Base-by-base conservation (phyloP, 495 filamentous ascomycete genomes). In the Durotheca rogersii region DNA sequence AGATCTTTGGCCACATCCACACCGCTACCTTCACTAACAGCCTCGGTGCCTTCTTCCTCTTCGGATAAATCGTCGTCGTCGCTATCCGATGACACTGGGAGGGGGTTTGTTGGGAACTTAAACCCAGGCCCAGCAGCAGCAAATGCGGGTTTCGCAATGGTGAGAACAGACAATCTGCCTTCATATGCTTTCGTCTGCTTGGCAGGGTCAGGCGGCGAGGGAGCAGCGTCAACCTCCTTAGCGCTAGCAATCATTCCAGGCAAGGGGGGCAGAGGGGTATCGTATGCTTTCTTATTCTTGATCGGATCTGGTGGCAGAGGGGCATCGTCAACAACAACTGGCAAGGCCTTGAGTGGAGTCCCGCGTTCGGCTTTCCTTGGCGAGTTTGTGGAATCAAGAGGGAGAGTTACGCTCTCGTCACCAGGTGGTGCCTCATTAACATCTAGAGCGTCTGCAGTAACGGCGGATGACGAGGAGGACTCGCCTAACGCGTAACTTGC, bases 1-100 rank as follows among this genome's bases (percentile, higher is more conserved):
- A 86, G 66, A 34, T 89, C 85, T 53, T 86, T 81, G 6, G 81
- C 77, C 31, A 88, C 79, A 64, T 83, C 81, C 33, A 84, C 66
- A 32, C 81, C 81, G 42, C 81, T 84, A 7, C 81, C 81, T 58
- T 85, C 81, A 42, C 71, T 73, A 1, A 33, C 65, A 11, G 35
- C 70, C 39, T 82, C 78, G 2, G 74, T 71, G 7, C 61, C 64
- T 10, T 72, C 68, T 3, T 71, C 73, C 2, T 62, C 69, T 19
- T 80, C 68, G 14, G 66, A 68, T 4, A 72, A 68, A 5, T 62
- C 70, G n/a, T 75, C 75, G 17, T 67, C 67, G 1, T 67, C 71
- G 19, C 63, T 72, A 41, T 68, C 66, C 5, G 62, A 51, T 7
- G 47, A 21, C 30, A 66, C 55, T 6, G 55, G 67, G 12, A 51